Evolutionary conservation across 441 rosid species (phyloP), one percentile per base, ranked within the genome.

Genomic region (Euphorbia schlechtendalii): DNA sequence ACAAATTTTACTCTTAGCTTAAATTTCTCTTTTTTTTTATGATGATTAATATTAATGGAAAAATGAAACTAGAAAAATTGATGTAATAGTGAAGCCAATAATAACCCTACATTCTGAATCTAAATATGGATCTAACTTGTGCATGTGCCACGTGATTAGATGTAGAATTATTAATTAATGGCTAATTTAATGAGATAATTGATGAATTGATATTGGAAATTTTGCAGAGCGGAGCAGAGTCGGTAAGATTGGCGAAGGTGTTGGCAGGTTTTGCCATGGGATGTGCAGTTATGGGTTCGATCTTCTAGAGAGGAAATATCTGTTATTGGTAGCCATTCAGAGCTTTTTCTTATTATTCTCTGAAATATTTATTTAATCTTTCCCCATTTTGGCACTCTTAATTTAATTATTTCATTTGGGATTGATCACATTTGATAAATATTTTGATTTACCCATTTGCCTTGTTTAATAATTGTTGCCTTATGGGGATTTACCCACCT

Each of bases 141-240:
- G 3, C 55, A 51, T 12, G 25, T 51, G 55, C 24, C 53, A 43
- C 46, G 24, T 59, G 22, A 27, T 56, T 56, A 27, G 59, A 28
- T 27, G 5, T 12, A 56, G 10, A 27, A 13, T 24, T 8, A 54
- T 54, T 54, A 28, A 1, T 55, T 24, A 11, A 14, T 15, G 3
- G 21, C 3, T 49, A 6, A 21, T 18, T 3, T 8, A 18, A 51
- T 8, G 55, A 20, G 55, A 51, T 10, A 51, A n/a, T 7, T 51
- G 24, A 21, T 13, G 13, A 3, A 27, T 15, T 8, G 5, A 56
- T 4, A 25, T 18, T 40, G 56, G 53, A 49, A 52, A 38, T n/a
- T 46, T 60, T 64, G 75, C 89, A 86, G 92, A 86, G 81, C 56
- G 82, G 82, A 69, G 87, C 87, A 56, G 83, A 62, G 30, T 54